Base-by-base conservation (phyloP, 2,329 filamentous ascomycete species). In the Tothia fuscella region DNA sequence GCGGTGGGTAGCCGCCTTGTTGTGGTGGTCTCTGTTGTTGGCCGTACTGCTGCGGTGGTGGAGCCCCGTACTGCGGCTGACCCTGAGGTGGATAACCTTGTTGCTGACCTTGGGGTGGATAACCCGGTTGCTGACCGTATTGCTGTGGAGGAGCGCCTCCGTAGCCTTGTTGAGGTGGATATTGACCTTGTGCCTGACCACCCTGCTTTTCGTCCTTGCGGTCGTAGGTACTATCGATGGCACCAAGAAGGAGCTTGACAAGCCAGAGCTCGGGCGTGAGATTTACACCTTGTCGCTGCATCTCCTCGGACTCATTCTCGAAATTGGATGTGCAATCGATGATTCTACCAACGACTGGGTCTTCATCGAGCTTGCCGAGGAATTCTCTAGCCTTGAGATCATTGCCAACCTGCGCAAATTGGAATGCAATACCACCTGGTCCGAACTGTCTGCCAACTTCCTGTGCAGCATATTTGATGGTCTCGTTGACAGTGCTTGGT, bases 261-360 rank as follows among this genome's bases (percentile, higher is more conserved):
- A 78, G 66, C 76, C 76, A 80, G 41, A 79, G 68, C 49, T 80
- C 76, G 7, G 75, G 74, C 3, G 76, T 78, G 30, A 80, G 61
- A 49, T 79, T 68, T 21, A 80, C 70, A 45, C 71, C 68, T 21
- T 73, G 72, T 37, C 69, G 68, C 2, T 71, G 64, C 76, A 81
- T 78, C 52, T 80, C 75, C 36, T 76, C 73, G 47, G 76, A 74
- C 54, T 81, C 78, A 48, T 78, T 74, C 58, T 80, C 77, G 50
- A 72, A 80, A 60, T 80, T 80, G 17, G 76, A 80, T 43, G 77
- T 81, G 62, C 77, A 81, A 56, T 81, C 77, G 44, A 81, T 71
- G 56, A 80, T 59, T 13, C 64, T 57, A 36, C 78, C 78, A 51
- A 82, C 71, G 17, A 58, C 57, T 10, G 75, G 74, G 45, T 81